Base-by-base conservation (phyloP, 208 protist genomes). In the Acanthamoeba comandoni region DNA sequence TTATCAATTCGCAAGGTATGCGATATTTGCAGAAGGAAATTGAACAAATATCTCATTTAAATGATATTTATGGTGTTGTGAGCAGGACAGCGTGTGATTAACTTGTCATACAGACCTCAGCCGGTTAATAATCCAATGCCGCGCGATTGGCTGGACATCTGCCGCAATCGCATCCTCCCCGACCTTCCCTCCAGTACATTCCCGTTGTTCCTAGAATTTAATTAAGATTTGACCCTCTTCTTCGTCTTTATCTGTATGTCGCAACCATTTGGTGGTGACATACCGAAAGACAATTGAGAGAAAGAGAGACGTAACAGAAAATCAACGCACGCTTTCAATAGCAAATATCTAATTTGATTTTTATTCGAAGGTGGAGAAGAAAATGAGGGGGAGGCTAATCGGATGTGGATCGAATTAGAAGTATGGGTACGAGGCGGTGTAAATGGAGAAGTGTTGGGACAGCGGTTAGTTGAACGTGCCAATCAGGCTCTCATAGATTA, bases 341-440 rank as follows among this genome's bases (percentile, higher is more conserved):
- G n/a, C 35, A 43, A 43, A 43, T 43, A 43, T 43, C 35, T 43
- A 43, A 43, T 43, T 43, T 43, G 5, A 5, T 43, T 43, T 43
- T 43, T 43, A 65, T 65, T 65, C 58, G 58, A 26, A 65, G 58
- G 24, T 26, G 58, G 58, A 65, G 58, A 26, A 22, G 58, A 26
- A 65, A 65, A 22, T 29, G 58, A 43, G 5, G 2, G 5, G 35
- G 35, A 43, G 35, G 35, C 35, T 43, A 43, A 5, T 43, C 5
- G 58, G 22, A 22, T 65, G 48, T 49, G 62, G 19, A 70, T 89
- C 58, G 53, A 51, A 17, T 51, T 85, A 12, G 75, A 89, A n/a
- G 52, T 89, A 51, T 89, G 80, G 80, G 80, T 35, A 39, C 53
- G 80, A 12, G 80, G 80, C 17, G 53, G 75, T 22, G 53, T 85